A percentile compares a stretch with the other conserved stretches of the same genome.
Evolutionary conservation across 805 yeast species (phyloP).

Genomic region (Barnettozyma botsteinii): DNA sequence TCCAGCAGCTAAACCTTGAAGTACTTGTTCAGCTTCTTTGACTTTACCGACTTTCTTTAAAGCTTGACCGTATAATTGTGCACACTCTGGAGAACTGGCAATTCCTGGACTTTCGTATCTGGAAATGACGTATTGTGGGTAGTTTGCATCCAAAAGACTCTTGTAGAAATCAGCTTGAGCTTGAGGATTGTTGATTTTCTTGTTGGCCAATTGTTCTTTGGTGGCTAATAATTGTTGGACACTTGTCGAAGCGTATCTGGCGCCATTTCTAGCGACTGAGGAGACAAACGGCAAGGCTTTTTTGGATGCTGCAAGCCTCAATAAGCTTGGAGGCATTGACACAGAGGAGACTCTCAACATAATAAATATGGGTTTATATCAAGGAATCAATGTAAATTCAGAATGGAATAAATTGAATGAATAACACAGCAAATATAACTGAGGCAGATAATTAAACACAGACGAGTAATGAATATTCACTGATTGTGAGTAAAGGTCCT

Average conservation of each 20-base stretch:
- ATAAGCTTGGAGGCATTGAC: neutral
- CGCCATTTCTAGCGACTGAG: neutral
- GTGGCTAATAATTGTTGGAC: constrained; percentile 38
- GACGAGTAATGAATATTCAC: too few species aligned
- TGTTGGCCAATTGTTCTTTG: constrained; percentile 84
- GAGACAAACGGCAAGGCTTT: constrained; percentile 1
- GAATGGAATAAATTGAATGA: too few species aligned
- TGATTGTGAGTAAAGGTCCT: too few species aligned
- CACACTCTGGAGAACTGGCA: constrained; percentile 74
- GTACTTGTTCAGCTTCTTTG: constrained; percentile 69
- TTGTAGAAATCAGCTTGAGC: constrained; percentile 83
- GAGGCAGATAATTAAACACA: too few species aligned
- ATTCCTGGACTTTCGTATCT: constrained; percentile 94
- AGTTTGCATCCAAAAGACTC: constrained; percentile 66
- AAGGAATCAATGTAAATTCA: too few species aligned
- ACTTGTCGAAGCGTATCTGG: constrained; percentile 21
- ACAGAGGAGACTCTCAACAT: neutral
- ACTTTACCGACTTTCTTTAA: constrained; percentile 69
- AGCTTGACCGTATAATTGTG: constrained; percentile 74
- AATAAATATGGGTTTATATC: too few species aligned
- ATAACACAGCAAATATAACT: too few species aligned
- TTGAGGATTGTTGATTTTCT: constrained; percentile 57
- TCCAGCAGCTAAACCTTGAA: constrained; percentile 38
- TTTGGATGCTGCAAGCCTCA: constrained; percentile 7
- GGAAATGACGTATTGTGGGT: constrained; percentile 95